Evolutionary conservation across 805 yeast species (phyloP), one percentile per base, ranked within the genome.

Genomic region (Zygotorulaspora chibaensis): DNA sequence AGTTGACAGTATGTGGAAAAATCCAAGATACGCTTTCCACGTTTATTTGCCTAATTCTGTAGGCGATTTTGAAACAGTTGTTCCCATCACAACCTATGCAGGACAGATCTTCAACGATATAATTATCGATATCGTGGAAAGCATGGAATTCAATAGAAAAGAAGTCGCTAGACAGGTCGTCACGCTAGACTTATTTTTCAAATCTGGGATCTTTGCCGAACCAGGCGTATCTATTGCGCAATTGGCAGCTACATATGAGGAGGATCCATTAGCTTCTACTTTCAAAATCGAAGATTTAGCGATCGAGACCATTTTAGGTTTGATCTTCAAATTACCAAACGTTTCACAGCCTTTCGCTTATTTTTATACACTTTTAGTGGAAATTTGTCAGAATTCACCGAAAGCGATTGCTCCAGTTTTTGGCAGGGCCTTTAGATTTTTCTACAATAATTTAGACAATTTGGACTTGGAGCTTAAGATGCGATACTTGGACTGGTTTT

Each of bases 261-360:
- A 74, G 38, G 68, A 71, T 50, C 64, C 68, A 15, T 61, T 65
- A 15, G 57, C 56, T 2, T 79, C 95, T 1, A 88, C 96, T 0
- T 88, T 87, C 85, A 93, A 93, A 62, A 77, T 89, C 48, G 99
- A 93, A 66, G 96, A 90, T 62, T 73, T 90, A 34, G 87, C 91
- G 0, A 76, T 90, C 29, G 97, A 93, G 61, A 79, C 86, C 36
- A 80, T 90, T 35, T 71, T 91, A 50, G 79, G 87, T 20, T 77
- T 87, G 68, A 77, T 90, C 55, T 84, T 87, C 69, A 79, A 80
- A 48, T 71, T 91, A 42, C 96, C 96, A 3, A 57, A 67, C 2
- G 70, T 87, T 1, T 73, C 82, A 25, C 81, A 83, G 49, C 81
- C 82, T 16, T 77, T 72, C 10, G 84, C 89, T 25, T 93, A 89